phyloP scores from a whole-genome alignment of 2,329 filamentous ascomycete species.

The Xylariaceae sp. region DNA sequence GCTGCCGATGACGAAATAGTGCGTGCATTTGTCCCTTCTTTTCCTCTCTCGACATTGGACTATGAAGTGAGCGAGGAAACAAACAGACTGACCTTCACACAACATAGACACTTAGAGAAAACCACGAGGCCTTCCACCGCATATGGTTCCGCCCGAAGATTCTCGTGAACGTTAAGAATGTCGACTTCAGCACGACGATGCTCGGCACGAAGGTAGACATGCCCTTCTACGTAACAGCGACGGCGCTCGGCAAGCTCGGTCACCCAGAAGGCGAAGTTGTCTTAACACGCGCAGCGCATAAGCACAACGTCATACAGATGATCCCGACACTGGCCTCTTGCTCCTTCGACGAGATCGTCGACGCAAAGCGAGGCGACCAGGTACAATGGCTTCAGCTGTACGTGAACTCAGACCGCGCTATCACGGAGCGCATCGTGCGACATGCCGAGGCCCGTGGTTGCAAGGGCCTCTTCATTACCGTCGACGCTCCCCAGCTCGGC shows the following conservation, averaged over 20 bases:
- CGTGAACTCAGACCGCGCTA: conserved; percentile 89
- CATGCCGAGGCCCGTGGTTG: conserved; percentile 90
- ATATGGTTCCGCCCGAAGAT: conserved; percentile 93
- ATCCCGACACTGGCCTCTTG: conserved; percentile 95
- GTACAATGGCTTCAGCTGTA: conserved; percentile 97
- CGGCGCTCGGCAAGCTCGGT: conserved; percentile 90
- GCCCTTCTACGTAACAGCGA: conserved; percentile 95
- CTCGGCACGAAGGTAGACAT: conserved; percentile 78
- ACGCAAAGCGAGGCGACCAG: conserved; percentile 73
- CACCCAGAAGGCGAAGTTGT: conserved; percentile 91
- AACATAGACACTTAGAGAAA: conserved; percentile 79
- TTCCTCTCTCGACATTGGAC: neutral
- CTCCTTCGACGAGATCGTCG: conserved; percentile 94
- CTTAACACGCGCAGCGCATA: conserved; percentile 74
- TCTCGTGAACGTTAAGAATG: conserved; percentile 80
- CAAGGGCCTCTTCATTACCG: conserved; percentile 95
- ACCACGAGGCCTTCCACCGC: conserved; percentile 92
- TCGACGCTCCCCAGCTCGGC: conserved; percentile 92
- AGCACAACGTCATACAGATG: conserved; percentile 94
- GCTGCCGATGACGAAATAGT: conserved; percentile 87
- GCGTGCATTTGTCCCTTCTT: conserved; percentile 29
- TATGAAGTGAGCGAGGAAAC: neutral
- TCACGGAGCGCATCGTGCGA: conserved; percentile 84
- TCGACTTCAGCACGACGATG: conserved; percentile 90
- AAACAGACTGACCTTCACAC: neutral